These are phyloP conservation scores for Phyllosticta citribraziliensis DNA, from an alignment of 2,329 filamentous ascomycete species.

Conservation along the genomic window DNA sequence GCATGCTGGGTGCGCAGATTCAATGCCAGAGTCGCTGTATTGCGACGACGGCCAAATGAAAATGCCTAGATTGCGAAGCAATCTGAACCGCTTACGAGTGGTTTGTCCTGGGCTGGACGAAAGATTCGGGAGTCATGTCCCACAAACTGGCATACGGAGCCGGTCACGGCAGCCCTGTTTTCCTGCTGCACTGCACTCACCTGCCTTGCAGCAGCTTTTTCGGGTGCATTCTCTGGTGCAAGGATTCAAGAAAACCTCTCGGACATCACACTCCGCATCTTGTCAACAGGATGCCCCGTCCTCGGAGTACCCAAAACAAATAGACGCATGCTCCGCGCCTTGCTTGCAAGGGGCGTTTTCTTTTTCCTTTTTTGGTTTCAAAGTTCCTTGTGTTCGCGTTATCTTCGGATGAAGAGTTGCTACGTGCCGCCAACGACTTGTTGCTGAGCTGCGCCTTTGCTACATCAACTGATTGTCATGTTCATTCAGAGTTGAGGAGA, in stretches of 20 bases:
- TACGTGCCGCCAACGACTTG: too few relatives aligned
- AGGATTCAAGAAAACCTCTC: background rate
- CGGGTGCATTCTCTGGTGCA: background rate
- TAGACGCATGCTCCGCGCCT: background rate
- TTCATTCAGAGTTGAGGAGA: too few relatives aligned
- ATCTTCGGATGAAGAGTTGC: background rate
- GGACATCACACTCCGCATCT: background rate
- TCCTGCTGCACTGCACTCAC: background rate
- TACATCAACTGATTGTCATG: too few relatives aligned
- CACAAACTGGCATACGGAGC: background rate
- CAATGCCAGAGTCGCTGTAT: background rate
- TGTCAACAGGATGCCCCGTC: background rate
- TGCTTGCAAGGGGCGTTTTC: background rate
- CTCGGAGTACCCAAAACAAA: background rate
- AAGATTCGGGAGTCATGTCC: background rate
- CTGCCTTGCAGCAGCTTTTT: background rate
- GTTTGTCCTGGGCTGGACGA: background rate
- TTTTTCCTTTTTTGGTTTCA: background rate
- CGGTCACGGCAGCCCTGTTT: background rate
- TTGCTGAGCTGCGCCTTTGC: too few relatives aligned
- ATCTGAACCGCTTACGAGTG: background rate
- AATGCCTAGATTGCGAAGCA: background rate
- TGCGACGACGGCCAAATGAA: background rate
- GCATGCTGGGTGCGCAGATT: background rate
- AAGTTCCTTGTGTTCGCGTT: background rate